These are phyloP conservation scores for Jatropha podagrica DNA, from an alignment of 441 rosid genomes.

Conservation along the genomic window DNA sequence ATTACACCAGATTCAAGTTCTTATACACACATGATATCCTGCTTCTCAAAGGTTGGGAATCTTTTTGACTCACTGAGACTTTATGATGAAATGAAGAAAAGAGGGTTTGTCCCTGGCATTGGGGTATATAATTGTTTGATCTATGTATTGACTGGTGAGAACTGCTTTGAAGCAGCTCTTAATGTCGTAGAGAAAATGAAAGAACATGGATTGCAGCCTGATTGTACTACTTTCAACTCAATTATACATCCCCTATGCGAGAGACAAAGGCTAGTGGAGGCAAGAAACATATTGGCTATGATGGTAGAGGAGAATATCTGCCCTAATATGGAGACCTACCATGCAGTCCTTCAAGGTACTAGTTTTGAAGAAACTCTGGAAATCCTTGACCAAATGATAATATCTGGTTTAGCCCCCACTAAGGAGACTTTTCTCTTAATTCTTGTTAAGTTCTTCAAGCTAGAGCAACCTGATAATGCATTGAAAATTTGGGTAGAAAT, in stretches of 20 bases:
- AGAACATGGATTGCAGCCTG: conserved; percentile 51
- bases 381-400: conserved; percentile 57
- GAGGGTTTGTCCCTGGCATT: conserved; percentile 58
- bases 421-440: conserved; percentile 58
- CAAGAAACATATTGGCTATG: conserved; percentile 51
- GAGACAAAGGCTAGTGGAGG: conserved; percentile 51
- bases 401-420: conserved; percentile 55
- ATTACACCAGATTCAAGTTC: conserved; percentile 61
- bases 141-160: conserved; percentile 63
- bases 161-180: conserved; percentile 64
- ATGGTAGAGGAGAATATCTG: conserved; percentile 57
- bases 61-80: conserved; percentile 84
- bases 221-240: conserved; percentile 63
- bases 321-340: conserved; percentile 65
- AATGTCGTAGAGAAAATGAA: conserved; percentile 62
- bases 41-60: conserved; percentile 77
- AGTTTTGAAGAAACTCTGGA: conserved; percentile 50
- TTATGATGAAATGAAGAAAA: conserved; percentile 88
- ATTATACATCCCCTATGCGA: conserved; percentile 70
- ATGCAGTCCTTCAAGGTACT: conserved; percentile 57
- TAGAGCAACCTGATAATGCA: conserved; percentile 61
- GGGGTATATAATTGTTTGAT: conserved; percentile 71
- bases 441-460: conserved; percentile 53
- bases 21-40: conserved; percentile 66
- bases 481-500: conserved; percentile 73